Percentiles rank a stretch among this genome's conserved stretches.
phyloP scores from a whole-genome alignment of 2,329 filamentous ascomycete species.

The Penicillium nordicum region DNA sequence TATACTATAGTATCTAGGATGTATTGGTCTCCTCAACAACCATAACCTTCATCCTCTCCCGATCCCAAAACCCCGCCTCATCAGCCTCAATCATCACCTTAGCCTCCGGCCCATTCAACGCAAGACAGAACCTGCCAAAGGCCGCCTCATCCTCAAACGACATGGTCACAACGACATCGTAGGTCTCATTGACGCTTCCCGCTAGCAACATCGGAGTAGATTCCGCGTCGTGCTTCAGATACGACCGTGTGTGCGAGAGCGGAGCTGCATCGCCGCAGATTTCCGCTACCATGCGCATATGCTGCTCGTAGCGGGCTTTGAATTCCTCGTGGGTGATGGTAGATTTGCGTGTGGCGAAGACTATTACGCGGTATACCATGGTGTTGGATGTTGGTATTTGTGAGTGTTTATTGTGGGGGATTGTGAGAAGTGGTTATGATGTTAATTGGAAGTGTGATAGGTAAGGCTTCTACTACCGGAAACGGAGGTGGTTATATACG shows the following conservation, averaged over 20 bases:
- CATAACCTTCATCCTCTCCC: neutral
- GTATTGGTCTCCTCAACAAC: neutral
- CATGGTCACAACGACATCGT: neutral
- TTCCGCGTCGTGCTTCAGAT: neutral
- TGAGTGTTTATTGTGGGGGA: neutral
- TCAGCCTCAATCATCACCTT: neutral
- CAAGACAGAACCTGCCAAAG: neutral
- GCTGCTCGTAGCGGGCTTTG: neutral
- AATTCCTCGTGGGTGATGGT: neutral
- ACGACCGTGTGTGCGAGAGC: neutral
- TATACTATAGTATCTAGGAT: neutral
- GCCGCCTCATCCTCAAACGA: neutral
- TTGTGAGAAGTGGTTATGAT: neutral
- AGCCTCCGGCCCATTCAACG: neutral
- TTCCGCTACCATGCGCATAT: neutral
- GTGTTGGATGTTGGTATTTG: neutral
- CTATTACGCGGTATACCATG: neutral
- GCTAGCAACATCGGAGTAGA: neutral
- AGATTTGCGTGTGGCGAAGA: neutral
- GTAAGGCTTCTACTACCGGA: neutral
- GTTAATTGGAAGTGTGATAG: neutral
- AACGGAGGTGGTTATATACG: neutral
- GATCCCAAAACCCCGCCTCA: conserved; percentile 2
- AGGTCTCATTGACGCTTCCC: neutral
- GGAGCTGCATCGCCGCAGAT: neutral